Conservation (phyloP, 257 asterid genomes). For the Solanum commersonii region DNA sequence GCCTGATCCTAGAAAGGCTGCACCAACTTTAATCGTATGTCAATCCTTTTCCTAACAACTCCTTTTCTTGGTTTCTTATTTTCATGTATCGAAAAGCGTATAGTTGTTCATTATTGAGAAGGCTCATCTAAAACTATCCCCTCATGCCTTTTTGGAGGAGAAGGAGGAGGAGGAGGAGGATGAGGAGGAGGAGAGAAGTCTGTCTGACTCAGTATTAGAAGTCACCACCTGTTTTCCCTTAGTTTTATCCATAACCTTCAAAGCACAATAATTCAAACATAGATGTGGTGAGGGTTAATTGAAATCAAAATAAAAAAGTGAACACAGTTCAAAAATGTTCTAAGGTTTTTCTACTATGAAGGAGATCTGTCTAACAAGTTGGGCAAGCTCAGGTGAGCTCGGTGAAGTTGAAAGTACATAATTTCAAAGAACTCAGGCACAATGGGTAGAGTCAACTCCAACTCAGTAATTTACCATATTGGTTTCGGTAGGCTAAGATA, state of each 20-base stretch:
- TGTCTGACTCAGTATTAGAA: neutral
- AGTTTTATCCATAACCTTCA: neutral
- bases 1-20: neutral
- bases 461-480: neutral
- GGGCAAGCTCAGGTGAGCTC: neutral
- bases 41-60: neutral
- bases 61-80: neutral
- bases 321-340: neutral
- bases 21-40: neutral
- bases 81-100: too few relatives aligned
- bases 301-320: neutral
- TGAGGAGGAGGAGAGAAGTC: too few relatives aligned
- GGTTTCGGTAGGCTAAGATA: neutral
- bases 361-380: neutral
- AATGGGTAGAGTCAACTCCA: neutral
- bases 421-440: neutral
- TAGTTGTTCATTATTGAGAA: neutral
- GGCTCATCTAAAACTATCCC: neutral
- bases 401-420: neutral
- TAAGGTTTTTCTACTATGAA: neutral
- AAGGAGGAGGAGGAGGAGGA: too few relatives aligned
- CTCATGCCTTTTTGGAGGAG: neutral
- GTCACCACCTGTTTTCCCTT: neutral
- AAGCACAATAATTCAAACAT: neutral
- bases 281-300: neutral